Evolutionary conservation across 257 asterid species (phyloP), one percentile per base, ranked within the genome.

Genomic region (Solanum paucissectum): DNA sequence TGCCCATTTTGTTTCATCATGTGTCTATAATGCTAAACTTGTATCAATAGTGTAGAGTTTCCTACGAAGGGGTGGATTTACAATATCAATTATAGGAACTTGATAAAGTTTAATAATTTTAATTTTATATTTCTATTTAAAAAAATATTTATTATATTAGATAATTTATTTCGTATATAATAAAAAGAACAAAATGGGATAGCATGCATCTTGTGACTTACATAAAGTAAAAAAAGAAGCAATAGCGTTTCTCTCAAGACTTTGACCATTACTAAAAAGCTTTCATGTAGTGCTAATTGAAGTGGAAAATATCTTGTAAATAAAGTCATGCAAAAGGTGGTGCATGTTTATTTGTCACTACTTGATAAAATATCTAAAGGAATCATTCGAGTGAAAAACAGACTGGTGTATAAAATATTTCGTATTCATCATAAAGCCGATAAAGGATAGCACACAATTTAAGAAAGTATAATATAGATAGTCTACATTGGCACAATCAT

Each of bases 381-480:
- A 9, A 73, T 16, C 14, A 69, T 8, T 14, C 0, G 1, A 29
- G 1, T 29, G 3, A 68, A 69, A 13, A 14, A 3, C 0, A 16
- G 2, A 3, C 16, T 0, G 4, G 0, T 71, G 4, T 0, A 71
- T 7, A 33, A 32, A 71, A 0, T 0, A 16, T 32, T 71, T 71
- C 0, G 7, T 32, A 71, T 32, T 32, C 0, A 71, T 13, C 2
- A 16, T 16, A 71, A 32, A 33, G 0, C 16, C 0, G 1, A 29
- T 69, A 29, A 29, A 69, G 6, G 6, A 0, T 66, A 29, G 0
- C 0, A 29, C 11, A 55, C 25, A 25, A 55, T 68, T 2, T 13
- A 68, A 27, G 11, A 27, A 68, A 7, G 10, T 68, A 3, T 68
- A 27, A 13, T 68, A 12, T 12, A 3, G 10, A 13, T 68, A 27